These are phyloP conservation scores for Trichophyton equinum DNA, from an alignment of 2,329 filamentous ascomycete species.

Conservation along the genomic window DNA sequence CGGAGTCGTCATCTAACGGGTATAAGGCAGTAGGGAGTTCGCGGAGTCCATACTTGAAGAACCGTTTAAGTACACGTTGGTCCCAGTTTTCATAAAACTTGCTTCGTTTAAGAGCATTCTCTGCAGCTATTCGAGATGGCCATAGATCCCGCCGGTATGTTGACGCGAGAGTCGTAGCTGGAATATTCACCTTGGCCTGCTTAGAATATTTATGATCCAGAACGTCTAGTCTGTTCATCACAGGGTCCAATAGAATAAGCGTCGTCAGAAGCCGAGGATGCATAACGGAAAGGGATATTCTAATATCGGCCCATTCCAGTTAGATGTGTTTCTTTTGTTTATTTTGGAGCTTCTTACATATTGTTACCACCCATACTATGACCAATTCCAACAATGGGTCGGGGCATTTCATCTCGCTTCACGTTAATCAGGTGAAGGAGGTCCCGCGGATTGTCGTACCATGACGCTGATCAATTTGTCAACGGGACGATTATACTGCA, in stretches of 20 bases:
- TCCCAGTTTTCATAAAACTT: slow-evolving; percentile 79
- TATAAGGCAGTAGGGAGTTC: slow-evolving; percentile 50
- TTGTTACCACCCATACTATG: slow-evolving; percentile 79
- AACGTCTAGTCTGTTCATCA: slow-evolving; percentile 45
- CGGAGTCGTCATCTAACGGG: slow-evolving; percentile 17
- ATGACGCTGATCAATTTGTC: slow-evolving; percentile 47
- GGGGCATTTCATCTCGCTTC: slow-evolving; percentile 66
- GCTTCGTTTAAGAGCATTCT: slow-evolving; percentile 51
- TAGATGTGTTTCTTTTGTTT: neutral
- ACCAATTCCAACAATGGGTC: slow-evolving; percentile 70
- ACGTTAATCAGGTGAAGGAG: slow-evolving; percentile 73
- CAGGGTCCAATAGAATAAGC: slow-evolving; percentile 72
- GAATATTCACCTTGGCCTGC: slow-evolving; percentile 19
- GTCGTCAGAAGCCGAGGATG: slow-evolving; percentile 69
- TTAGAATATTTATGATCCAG: slow-evolving; percentile 32
- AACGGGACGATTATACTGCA: slow-evolving; percentile 8
- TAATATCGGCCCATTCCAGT: slow-evolving; percentile 10
- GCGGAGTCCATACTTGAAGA: slow-evolving; percentile 63
- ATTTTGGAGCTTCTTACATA: slow-evolving; percentile 31
- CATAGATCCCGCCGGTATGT: slow-evolving; percentile 65
- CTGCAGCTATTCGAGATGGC: slow-evolving; percentile 62
- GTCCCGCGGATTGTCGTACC: slow-evolving; percentile 77
- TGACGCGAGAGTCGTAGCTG: slow-evolving; percentile 42
- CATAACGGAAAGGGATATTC: slow-evolving; percentile 55
- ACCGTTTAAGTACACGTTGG: slow-evolving; percentile 59